Evolutionary conservation across 202 grass and related monocot genomes (phyloP).

Genomic region (Zizania palustris): DNA sequence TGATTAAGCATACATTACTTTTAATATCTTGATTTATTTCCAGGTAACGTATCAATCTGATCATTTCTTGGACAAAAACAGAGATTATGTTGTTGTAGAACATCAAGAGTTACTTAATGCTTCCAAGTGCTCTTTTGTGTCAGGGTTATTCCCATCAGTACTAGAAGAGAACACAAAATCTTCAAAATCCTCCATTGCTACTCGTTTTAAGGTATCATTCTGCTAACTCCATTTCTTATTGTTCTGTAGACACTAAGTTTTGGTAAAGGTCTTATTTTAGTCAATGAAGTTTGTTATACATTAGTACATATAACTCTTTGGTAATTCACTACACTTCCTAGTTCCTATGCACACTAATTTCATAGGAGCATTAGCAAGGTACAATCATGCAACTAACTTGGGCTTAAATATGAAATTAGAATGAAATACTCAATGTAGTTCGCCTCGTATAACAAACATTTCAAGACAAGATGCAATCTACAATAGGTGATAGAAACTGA

Average conservation of each 20-base stretch:
- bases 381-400: conserved; percentile 3
- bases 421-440: conserved; percentile 6
- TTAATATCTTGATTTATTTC: conserved; percentile 37
- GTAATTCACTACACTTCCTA: conserved; percentile 23
- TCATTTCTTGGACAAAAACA: conserved; percentile 94
- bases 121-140: conserved; percentile 78
- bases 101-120: conserved; percentile 87
- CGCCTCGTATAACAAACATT: background rate
- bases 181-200: conserved; percentile 80
- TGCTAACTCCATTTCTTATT: conserved; percentile 31
- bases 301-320: background rate
- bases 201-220: conserved; percentile 75
- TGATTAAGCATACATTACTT: conserved; percentile 25
- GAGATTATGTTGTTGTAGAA: conserved; percentile 90
- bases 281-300: conserved; percentile 8
- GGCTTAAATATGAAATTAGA: background rate
- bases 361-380: conserved; percentile 7
- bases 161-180: conserved; percentile 79
- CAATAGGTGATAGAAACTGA: no score
- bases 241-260: conserved; percentile 13
- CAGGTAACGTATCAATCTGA: conserved; percentile 85
- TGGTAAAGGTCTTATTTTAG: conserved; percentile 22
- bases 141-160: conserved; percentile 73
- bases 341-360: conserved; percentile 30
- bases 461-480: no score